Percentiles rank a stretch among this genome's conserved stretches.
Conservation (phyloP, 495 filamentous ascomycete species). For the Penicillium chermesinum region DNA sequence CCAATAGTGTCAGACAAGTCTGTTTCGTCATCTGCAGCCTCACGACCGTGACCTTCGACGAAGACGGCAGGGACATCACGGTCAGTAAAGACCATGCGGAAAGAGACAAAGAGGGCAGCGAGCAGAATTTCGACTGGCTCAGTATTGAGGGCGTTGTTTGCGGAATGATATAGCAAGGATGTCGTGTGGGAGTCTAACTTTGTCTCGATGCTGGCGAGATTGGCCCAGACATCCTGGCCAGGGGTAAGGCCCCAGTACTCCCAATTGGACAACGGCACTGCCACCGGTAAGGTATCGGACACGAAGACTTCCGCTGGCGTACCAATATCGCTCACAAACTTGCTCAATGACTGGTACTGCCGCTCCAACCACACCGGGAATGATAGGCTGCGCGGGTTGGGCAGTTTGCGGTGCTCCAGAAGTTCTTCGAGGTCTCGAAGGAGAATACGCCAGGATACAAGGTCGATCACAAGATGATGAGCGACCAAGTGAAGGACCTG, state of each 20-base stretch:
- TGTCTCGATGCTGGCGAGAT: neutral
- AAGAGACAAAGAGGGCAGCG: neutral
- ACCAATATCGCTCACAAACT: too few relatives aligned
- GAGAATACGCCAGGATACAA: conserved; percentile 43
- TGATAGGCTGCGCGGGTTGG: neutral
- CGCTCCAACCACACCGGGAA: neutral
- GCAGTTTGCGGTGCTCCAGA: neutral
- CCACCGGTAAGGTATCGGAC: neutral
- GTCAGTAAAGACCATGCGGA: conserved; percentile 26
- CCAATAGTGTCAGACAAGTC: conserved; percentile 1
- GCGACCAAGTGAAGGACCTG: conserved; percentile 45
- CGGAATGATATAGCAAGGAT: neutral
- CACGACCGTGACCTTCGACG: conserved; percentile 1
- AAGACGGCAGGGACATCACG: conserved; percentile 10
- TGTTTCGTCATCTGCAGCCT: neutral
- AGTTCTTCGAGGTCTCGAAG: neutral
- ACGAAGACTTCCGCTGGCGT: too few relatives aligned
- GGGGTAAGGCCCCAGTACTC: neutral
- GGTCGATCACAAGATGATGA: conserved; percentile 52
- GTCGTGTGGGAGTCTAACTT: neutral
- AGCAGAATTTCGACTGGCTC: neutral
- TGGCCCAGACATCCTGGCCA: neutral
- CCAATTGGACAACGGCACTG: neutral
- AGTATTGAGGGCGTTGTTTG: neutral
- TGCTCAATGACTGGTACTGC: neutral